A percentile compares a stretch with the other conserved stretches of the same genome.
These are phyloP conservation scores for Panellus pusillus DNA, from an alignment of 768 basidiomycete genomes.

Conservation along the genomic window DNA sequence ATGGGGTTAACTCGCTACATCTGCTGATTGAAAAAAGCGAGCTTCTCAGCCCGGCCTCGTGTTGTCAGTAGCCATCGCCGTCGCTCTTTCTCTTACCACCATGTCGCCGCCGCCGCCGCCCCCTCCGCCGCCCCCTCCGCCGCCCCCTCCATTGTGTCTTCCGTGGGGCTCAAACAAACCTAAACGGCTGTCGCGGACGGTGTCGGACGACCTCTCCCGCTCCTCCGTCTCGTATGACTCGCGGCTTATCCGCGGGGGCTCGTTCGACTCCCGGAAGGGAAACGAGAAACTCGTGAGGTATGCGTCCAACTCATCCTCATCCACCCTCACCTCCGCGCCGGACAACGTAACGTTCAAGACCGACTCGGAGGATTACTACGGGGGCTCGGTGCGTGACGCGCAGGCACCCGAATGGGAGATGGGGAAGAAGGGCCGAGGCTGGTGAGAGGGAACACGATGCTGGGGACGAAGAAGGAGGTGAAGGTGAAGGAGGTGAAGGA, in stretches of 20 bases:
- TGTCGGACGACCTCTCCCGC: slow-evolving; percentile 28
- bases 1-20: not conserved
- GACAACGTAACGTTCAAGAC: slow-evolving; percentile 58
- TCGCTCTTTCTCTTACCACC: slow-evolving; percentile 28
- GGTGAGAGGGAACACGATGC: slow-evolving; percentile 52
- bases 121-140: slow-evolving; percentile 40
- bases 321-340: slow-evolving; percentile 40
- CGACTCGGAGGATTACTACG: slow-evolving; percentile 62
- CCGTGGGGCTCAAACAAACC: slow-evolving; percentile 56
- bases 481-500: too few species aligned
- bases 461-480: slow-evolving; percentile 43
- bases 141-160: slow-evolving; percentile 58
- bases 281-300: slow-evolving; percentile 38
- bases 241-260: slow-evolving; percentile 1
- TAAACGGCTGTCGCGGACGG: slow-evolving; percentile 49
- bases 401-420: slow-evolving; percentile 32
- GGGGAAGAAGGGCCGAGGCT: slow-evolving; percentile 41
- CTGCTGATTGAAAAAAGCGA: slow-evolving; percentile 6
- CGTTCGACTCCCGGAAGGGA: slow-evolving; percentile 25
- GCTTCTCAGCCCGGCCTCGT: slow-evolving; percentile 7
- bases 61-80: slow-evolving; percentile 9
- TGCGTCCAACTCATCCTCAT: slow-evolving; percentile 45
- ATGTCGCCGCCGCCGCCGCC: slow-evolving; percentile 55
- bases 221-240: slow-evolving; percentile 19
- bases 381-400: slow-evolving; percentile 30